Percentiles rank a stretch among this genome's conserved stretches.
Conservation (phyloP, 495 filamentous ascomycete genomes). For the Xylaria nigripes region DNA sequence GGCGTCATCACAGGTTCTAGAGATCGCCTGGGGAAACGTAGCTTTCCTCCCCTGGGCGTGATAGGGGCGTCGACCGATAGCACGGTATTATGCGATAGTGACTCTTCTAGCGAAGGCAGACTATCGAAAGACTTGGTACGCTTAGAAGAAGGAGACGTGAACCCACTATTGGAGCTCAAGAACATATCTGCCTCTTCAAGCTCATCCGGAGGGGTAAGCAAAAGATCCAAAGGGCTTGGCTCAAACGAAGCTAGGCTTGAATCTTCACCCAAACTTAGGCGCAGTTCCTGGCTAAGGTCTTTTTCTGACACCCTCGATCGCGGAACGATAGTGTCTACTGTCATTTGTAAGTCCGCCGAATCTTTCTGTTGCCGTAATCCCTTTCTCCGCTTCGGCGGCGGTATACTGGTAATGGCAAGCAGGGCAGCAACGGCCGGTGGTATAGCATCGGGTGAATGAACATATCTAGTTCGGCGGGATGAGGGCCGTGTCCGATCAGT, state of each 20-base stretch:
- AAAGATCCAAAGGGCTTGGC: slow-evolving; percentile 42
- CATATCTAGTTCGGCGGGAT: slow-evolving; percentile 23
- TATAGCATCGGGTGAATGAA: slow-evolving; percentile 43
- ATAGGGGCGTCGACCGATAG: slow-evolving; percentile 34
- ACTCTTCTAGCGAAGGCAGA: slow-evolving; percentile 39
- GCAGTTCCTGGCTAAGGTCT: slow-evolving; percentile 34
- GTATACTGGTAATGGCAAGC: slow-evolving; percentile 53
- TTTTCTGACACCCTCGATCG: slow-evolving; percentile 44
- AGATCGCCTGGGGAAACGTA: slow-evolving; percentile 34
- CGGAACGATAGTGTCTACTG: slow-evolving; percentile 41
- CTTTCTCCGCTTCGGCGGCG: slow-evolving; percentile 32
- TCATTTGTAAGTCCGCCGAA: slow-evolving; percentile 26
- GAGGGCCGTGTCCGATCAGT: slow-evolving; percentile 18
- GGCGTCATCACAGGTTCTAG: slow-evolving; percentile 38
- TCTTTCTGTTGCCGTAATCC: slow-evolving; percentile 16
- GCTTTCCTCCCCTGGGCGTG: slow-evolving; percentile 28
- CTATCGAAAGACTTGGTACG: slow-evolving; percentile 42
- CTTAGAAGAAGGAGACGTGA: slow-evolving; percentile 34
- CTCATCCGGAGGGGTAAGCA: slow-evolving; percentile 49
- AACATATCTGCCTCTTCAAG: slow-evolving; percentile 38
- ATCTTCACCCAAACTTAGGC: slow-evolving; percentile 29
- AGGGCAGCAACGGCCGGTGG: slow-evolving; percentile 53
- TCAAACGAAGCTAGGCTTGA: slow-evolving; percentile 19
- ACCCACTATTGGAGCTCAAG: slow-evolving; percentile 34
- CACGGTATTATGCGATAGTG: slow-evolving; percentile 31